Base-by-base conservation (phyloP, 176 grass and related monocot species). In the Rhynchospora pubera region DNA sequence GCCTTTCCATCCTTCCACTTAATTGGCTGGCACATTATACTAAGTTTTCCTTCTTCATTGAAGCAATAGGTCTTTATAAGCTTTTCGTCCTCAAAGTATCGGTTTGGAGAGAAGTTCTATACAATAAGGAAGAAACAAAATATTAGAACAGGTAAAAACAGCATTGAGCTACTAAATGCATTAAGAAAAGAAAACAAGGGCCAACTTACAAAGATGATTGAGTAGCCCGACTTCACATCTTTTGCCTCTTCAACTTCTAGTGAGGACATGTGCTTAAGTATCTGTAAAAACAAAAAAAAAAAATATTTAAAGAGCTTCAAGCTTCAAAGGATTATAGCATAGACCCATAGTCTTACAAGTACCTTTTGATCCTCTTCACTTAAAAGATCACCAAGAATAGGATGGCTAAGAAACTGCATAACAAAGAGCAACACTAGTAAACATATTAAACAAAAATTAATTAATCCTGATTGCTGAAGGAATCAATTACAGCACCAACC, bases 1-100 rank as follows among this genome's bases (percentile, higher is more conserved):
- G 95, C 96, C 92, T 91, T 99, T 79, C 92, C 96, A 81, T 95
- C 92, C 77, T 99, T 95, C 96, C 96, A 99, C 71, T 90, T 99
- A 71, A 99, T 95, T 53, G 84, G 60, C 79, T 88, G 85, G 64
- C 92, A 91, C 62, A 86, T 89, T 87, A 99, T 80, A 81, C 88
- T 93, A 30, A 93, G 91, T 52, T 86, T 90, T 93, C 93, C 96
- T 82, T 91, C 92, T 43, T 95, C 93, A 89, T 89, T 85, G 14
- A 99, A 99, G 53, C 70, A 43, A 86, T 95, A 95, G 15, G 89
- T 89, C 89, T 99, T 99, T 23, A n/a, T 88, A 75, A 99, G 91
- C 83, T 90, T 93, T 80, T 6, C 73, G 16, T 93, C 89, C 65
- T 99, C 96, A 78, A 99, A 95, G 56, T 93, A 99, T 0, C 89